Evolutionary conservation across 1,284 basidiomycete genomes (phyloP), one percentile per base, ranked within the genome.

Genomic region (Apiotrichum siamense): DNA sequence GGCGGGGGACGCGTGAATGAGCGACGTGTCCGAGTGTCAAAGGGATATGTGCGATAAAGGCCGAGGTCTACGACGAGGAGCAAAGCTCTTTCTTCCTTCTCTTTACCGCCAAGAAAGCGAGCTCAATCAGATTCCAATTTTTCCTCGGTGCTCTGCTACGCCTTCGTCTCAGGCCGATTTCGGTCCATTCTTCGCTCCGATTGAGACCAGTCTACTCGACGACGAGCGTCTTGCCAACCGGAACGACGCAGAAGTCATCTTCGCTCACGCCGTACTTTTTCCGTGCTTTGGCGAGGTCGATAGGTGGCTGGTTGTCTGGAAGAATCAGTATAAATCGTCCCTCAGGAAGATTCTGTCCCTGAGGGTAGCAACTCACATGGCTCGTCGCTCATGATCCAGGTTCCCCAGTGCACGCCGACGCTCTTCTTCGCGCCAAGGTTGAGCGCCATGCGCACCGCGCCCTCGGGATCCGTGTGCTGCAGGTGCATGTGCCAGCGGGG

Each of bases 311-410:
- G 54, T 72, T 70, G 54, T 72, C 66, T 67, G 47, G n/a, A 7
- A 31, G n/a, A n/a, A n/a, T n/a, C n/a, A n/a, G n/a, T n/a, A n/a
- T n/a, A n/a, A n/a, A n/a, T n/a, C n/a, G n/a, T n/a, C n/a, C n/a
- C n/a, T n/a, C n/a, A n/a, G n/a, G n/a, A n/a, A n/a, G n/a, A n/a
- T n/a, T n/a, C n/a, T n/a, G n/a, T n/a, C n/a, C n/a, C n/a, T n/a
- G n/a, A n/a, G n/a, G n/a, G n/a, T n/a, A n/a, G n/a, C n/a, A 3
- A 29, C 69, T 65, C 50, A 69, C 70, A 66, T 35, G 60, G 62
- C 56, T 76, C 74, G 57, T 74, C 76, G 36, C 64, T 67, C 73
- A 77, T 75, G 44, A 72, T 60, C 76, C 76, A 78, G 0, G 77
- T 78, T 5, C 75, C 75, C 73, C 74, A 77, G 57, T 77, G 76